Conservation (phyloP, 2,329 filamentous ascomycete genomes). For the Fusarium sororula region DNA sequence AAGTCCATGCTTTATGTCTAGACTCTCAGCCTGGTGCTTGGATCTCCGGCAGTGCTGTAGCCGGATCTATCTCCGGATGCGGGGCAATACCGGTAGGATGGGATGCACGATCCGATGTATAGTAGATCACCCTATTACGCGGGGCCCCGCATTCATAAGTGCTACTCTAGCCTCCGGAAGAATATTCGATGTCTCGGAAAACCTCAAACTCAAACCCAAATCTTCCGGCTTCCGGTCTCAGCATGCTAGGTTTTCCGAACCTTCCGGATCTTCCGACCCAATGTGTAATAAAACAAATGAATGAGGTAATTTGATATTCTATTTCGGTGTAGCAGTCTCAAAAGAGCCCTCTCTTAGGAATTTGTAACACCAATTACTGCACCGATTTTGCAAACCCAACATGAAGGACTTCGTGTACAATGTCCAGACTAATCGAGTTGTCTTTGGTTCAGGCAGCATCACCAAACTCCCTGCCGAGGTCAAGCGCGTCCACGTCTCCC, state of each 20-base stretch:
- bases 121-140: not conserved
- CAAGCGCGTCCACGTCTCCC: not conserved
- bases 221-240: not conserved
- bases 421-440: not conserved
- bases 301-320: too few relatives aligned
- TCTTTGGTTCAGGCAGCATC: not conserved
- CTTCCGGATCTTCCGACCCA: not conserved
- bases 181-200: not conserved
- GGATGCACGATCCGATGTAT: not conserved
- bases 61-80: not conserved
- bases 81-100: not conserved
- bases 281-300: rapidly evolving
- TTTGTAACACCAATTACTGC: rapidly evolving
- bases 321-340: not conserved
- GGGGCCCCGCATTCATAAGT: not conserved
- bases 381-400: not conserved
- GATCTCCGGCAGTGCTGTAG: not conserved
- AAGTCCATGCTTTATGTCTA: not conserved
- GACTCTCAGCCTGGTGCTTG: rapidly evolving
- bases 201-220: not conserved
- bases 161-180: not conserved
- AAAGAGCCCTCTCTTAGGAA: rapidly evolving
- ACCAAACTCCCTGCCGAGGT: not conserved
- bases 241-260: rapidly evolving
- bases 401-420: not conserved